phyloP scores from a whole-genome alignment of 108 stramenopile species.

The Nannochloropsis oceanica region DNA sequence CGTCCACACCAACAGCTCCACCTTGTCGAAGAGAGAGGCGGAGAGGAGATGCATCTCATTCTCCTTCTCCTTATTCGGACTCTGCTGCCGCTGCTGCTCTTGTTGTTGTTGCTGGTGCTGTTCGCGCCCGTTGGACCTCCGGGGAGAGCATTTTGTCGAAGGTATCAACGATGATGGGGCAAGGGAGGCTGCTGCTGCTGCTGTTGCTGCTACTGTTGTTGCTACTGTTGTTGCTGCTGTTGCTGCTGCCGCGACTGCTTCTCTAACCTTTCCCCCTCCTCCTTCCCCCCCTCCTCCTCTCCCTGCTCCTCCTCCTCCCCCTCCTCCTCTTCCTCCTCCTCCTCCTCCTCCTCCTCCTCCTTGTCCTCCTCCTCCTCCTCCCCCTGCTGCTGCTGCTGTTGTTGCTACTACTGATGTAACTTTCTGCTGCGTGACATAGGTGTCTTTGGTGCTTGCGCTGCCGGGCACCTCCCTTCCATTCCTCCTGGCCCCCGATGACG shows the following conservation, averaged over 20 bases:
- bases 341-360: not conserved
- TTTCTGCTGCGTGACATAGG: too few species aligned
- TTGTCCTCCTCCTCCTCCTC: not conserved
- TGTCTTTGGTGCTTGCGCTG: too few species aligned
- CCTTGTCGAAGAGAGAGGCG: slow-evolving; percentile 8
- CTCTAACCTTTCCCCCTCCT: not conserved
- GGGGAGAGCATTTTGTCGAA: not conserved
- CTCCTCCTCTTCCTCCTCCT: not conserved
- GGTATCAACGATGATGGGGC: not conserved
- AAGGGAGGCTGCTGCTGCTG: not conserved
- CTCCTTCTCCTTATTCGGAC: not conserved
- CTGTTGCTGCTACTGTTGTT: too few species aligned
- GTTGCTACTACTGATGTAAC: too few species aligned
- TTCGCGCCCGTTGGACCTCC: not conserved
- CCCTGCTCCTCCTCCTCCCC: not conserved
- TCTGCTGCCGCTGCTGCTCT: not conserved
- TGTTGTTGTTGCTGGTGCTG: not conserved
- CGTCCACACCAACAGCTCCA: slow-evolving; percentile 8
- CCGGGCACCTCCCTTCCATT: too few species aligned
- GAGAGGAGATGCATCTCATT: not conserved
- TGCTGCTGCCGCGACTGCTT: not conserved
- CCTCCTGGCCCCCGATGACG: too few species aligned
- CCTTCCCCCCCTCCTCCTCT: not conserved
- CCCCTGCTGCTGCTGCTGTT: not conserved
- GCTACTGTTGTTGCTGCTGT: too few species aligned